Evolutionary conservation across 208 protist genomes (phyloP).

Genomic region (Strigomonas culicis): DNA sequence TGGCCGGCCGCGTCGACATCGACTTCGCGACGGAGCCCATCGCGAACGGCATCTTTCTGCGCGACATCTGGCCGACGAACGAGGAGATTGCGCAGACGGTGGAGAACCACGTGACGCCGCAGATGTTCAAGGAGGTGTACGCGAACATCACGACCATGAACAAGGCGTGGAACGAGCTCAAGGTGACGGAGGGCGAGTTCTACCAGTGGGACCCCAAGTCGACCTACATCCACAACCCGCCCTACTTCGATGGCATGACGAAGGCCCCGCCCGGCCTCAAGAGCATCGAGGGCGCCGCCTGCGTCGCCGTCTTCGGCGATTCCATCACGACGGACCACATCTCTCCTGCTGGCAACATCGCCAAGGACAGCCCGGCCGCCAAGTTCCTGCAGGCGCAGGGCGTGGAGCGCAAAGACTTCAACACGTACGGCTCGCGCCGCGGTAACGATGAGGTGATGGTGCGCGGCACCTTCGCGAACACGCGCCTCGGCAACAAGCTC

Average conservation of each 20-base stretch:
- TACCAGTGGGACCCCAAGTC: constrained; percentile 95
- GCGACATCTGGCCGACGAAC: constrained; percentile 96
- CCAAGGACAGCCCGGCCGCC: constrained; percentile 91
- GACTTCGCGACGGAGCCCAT: constrained; percentile 91
- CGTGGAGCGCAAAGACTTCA: constrained; percentile 93
- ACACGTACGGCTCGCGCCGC: constrained; percentile 94
- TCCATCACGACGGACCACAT: constrained; percentile 97
- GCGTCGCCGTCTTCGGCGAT: constrained; percentile 93
- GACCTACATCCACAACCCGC: constrained; percentile 96
- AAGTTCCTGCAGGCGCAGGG: constrained; percentile 75
- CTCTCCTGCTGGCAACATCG: constrained; percentile 95
- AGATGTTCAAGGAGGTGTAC: constrained; percentile 93
- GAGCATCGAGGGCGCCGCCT: constrained; percentile 76
- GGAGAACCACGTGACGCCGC: constrained; percentile 78
- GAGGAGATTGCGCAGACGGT: constrained; percentile 79
- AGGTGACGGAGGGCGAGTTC: constrained; percentile 78
- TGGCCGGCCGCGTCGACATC: constrained; percentile 94
- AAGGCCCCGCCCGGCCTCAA: constrained; percentile 38
- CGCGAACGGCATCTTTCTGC: constrained; percentile 93
- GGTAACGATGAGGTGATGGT: constrained; percentile 97
- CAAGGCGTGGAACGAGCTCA: constrained; percentile 89
- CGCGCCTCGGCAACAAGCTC: constrained; percentile 91
- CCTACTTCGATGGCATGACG: constrained; percentile 92
- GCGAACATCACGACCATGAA: constrained; percentile 87
- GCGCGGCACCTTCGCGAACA: constrained; percentile 96